These are phyloP conservation scores for Pseudoscleropodium purum DNA, from an alignment of 225 moss, liverwort and hornwort species.

Conservation along the genomic window DNA sequence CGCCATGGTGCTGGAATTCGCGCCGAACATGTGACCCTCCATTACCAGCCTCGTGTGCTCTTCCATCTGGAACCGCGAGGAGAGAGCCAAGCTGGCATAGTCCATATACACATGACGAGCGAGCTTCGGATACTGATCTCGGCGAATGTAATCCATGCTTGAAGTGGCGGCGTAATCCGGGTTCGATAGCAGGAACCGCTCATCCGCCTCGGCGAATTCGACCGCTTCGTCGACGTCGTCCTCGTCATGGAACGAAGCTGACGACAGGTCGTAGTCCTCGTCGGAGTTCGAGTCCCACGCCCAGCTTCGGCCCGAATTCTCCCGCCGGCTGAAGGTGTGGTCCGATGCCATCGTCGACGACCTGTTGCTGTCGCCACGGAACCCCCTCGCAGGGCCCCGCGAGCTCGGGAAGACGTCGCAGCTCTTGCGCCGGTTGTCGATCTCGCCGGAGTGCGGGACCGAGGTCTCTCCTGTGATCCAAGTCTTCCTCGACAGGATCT, in stretches of 20 bases:
- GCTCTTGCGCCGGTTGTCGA: conserved; percentile 3
- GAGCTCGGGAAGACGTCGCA: not conserved
- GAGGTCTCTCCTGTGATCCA: not conserved
- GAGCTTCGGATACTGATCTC: conserved; percentile 73
- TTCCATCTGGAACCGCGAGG: conserved; percentile 62
- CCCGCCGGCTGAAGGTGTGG: not conserved
- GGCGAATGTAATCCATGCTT: conserved; percentile 44
- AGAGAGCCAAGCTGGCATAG: conserved; percentile 62
- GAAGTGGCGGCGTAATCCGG: conserved; percentile 52
- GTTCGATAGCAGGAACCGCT: conserved; percentile 44
- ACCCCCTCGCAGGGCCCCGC: not conserved
- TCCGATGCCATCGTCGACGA: conserved; percentile 4
- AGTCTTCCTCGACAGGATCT: not conserved
- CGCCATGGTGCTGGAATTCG: not conserved
- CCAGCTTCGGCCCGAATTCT: conserved; percentile 8
- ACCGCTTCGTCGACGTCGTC: not conserved
- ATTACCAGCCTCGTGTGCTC: conserved; percentile 54
- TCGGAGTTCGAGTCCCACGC: not conserved
- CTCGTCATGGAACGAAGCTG: not conserved
- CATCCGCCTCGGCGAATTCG: conserved; percentile 55
- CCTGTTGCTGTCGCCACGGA: conserved; percentile 2
- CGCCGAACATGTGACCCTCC: conserved; percentile 46
- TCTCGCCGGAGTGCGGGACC: not conserved
- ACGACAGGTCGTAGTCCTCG: not conserved
- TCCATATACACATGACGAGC: conserved; percentile 61